Evolutionary conservation across 2,329 filamentous ascomycete species (phyloP).

Genomic region (Penicillium concentricum): DNA sequence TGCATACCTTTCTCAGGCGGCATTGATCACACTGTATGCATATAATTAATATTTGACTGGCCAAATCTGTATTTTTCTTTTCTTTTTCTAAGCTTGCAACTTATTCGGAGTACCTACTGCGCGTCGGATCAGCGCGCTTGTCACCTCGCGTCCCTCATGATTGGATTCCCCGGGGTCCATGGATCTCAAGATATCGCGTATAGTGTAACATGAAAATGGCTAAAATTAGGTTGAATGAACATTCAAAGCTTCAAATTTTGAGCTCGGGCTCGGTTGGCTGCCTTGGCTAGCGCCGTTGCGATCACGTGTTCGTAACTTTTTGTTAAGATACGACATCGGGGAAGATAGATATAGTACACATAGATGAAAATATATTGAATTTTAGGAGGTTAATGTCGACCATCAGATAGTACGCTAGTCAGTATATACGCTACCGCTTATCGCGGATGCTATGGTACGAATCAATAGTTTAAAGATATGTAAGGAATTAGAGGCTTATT

Average conservation of each 20-base stretch:
- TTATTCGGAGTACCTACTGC: slow-evolving; percentile 30
- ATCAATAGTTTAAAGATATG: too few relatives aligned
- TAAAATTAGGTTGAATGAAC: not conserved
- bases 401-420: too few relatives aligned
- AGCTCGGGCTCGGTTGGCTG: not conserved
- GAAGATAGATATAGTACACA: too few relatives aligned
- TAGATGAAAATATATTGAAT: too few relatives aligned
- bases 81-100: not conserved
- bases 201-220: not conserved
- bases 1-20: slow-evolving; percentile 32
- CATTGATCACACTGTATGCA: slow-evolving; percentile 36
- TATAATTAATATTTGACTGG: not conserved
- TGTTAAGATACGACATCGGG: not conserved
- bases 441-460: too few relatives aligned
- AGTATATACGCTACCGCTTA: too few relatives aligned
- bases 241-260: not conserved
- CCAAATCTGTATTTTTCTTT: not conserved
- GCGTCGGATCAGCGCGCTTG: slow-evolving; percentile 23
- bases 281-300: not conserved
- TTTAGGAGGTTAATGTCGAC: too few relatives aligned
- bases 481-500: too few relatives aligned
- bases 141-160: slow-evolving; percentile 21
- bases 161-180: slow-evolving; percentile 36
- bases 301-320: slow-evolving; percentile 5
- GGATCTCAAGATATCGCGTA: not conserved